Base-by-base conservation (phyloP, 2,329 filamentous ascomycete species). In the Ophiobolus disseminans region DNA sequence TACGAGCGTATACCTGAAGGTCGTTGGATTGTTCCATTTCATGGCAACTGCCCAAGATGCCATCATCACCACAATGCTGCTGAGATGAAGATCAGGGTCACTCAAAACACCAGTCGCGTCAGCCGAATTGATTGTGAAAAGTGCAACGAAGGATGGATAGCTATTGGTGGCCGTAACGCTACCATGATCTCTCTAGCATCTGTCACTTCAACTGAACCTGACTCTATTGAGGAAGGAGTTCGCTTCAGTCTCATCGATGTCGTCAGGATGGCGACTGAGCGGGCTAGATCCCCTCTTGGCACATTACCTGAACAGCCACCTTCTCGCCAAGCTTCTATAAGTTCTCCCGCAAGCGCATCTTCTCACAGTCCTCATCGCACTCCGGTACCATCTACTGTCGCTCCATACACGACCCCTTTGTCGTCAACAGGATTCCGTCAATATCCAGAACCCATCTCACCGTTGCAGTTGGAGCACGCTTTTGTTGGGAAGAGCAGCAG, bases 11-110 rank as follows among this genome's bases (percentile, higher is more conserved):
- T 60, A 3, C 60, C 61, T 9, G 35, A 43, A 9, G 66, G 64
- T 3, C 47, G 48, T 28, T 69, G 61, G 57, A 53, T 21, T 5
- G 16, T 68, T 13, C 48, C 53, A 1, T 49, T 69, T 22, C 58
- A 62, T 36, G 65, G 62, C 7, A 68, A 62, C 34, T 71, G 66
- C 37, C 52, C 68, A 4, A 53, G 52, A 23, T 70, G 66, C 28
- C 57, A 62, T 40, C 66, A 68, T 41, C 46, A 62, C 39, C 62
- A 71, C 47, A 60, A 42, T 10, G 60, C 65, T 9, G 46, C 52
- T 28, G 36, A 50, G 20, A 41, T 69, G 6, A 55, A 58, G 11
- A 42, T 71, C 22, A 55, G 40, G 16, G 41, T 62, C 2, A 41
- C 46, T 8, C 34, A 36, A 17, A 52, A 62, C 37, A 26, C 48